Evolutionary conservation across 768 basidiomycete species (phyloP).

Genomic region (Krasilnikovozyma curviuscula): DNA sequence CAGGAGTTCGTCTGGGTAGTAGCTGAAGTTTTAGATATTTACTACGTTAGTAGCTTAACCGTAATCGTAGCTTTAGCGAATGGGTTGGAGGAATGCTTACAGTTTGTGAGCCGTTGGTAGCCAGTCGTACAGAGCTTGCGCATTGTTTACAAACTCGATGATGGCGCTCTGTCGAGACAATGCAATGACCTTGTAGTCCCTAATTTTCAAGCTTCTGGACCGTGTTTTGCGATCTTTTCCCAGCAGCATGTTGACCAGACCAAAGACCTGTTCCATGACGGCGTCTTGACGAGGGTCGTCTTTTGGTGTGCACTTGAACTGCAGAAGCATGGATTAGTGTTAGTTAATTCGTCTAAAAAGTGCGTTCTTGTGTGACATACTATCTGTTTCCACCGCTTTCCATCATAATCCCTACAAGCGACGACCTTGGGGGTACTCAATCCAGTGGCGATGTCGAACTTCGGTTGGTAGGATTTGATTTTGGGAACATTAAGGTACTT

Average conservation of each 20-base stretch:
- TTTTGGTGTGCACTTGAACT: slow-evolving; percentile 81
- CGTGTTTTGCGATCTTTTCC: slow-evolving; percentile 52
- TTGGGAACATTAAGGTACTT: slow-evolving; percentile 51
- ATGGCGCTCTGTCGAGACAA: slow-evolving; percentile 61
- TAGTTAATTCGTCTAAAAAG: neutral
- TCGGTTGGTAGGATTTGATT: slow-evolving; percentile 42
- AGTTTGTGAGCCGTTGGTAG: slow-evolving; percentile 41
- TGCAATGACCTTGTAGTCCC: slow-evolving; percentile 78
- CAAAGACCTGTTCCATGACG: slow-evolving; percentile 96
- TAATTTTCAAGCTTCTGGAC: slow-evolving; percentile 48
- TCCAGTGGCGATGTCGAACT: slow-evolving; percentile 54
- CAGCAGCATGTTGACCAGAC: slow-evolving; percentile 64
- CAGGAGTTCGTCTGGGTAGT: too few species aligned
- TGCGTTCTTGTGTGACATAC: slow-evolving; percentile 37
- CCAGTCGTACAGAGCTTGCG: slow-evolving; percentile 45
- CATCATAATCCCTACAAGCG: slow-evolving; percentile 47
- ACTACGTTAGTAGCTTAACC: too few species aligned
- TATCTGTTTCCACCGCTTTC: slow-evolving; percentile 51
- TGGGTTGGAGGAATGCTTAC: slow-evolving; percentile 32
- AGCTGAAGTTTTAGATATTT: too few species aligned
- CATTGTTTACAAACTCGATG: slow-evolving; percentile 75
- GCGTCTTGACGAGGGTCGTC: slow-evolving; percentile 95
- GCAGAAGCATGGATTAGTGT: neutral
- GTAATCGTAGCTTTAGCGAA: too few species aligned
- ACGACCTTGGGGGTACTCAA: slow-evolving; percentile 64